Evolutionary conservation across 495 filamentous ascomycete species (phyloP), one percentile per base, ranked within the genome.

Genomic region (Alectoria sarmentosa): DNA sequence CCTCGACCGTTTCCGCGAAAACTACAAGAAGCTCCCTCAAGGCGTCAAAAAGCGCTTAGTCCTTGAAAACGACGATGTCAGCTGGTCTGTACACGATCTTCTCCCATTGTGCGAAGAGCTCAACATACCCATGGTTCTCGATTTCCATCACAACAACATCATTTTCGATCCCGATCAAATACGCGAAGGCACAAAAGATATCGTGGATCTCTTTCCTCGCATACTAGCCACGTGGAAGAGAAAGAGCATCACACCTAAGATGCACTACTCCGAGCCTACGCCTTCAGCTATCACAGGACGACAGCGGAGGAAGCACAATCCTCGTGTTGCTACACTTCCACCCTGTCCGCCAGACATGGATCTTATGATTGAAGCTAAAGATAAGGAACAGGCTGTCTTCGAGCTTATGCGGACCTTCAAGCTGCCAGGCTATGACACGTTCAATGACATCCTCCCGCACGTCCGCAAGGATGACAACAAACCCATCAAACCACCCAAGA

Each of bases 341-440:
- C 93, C 93, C 0, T 96, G 92, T 68, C 77, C 85, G 3, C 77
- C 83, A 8, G 84, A 85, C 10, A 93, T 95, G 88, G 94, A 96
- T 72, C 79, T 97, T 17, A 98, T 97, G 94, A 96, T 97, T 64
- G 94, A 98, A 77, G 94, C 94, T 23, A 98, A 97, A 70, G 92
- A 96, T 70, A 98, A 97, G 75, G 94, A 98, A 74, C 94, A 97
- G 74, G 92, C 94, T 0, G 92, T 96, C 0, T 96, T 97, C 70
- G 91, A 96, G 67, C 80, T 97, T 19, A 96, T 96, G 90, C 79
- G 87, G 38, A 94, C 78, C 2, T 96, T 89, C 74, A 90, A 87
- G 64, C 80, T 97, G 1, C 89, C 91, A 0, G 90, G 89, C 4
- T 86, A 86, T 72, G 82, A 93, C 7, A 78, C 76, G 1, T 82